A percentile compares a stretch with the other conserved stretches of the same genome.
Conservation (phyloP, 306 rosid genomes). For the Quercus bicolor region DNA sequence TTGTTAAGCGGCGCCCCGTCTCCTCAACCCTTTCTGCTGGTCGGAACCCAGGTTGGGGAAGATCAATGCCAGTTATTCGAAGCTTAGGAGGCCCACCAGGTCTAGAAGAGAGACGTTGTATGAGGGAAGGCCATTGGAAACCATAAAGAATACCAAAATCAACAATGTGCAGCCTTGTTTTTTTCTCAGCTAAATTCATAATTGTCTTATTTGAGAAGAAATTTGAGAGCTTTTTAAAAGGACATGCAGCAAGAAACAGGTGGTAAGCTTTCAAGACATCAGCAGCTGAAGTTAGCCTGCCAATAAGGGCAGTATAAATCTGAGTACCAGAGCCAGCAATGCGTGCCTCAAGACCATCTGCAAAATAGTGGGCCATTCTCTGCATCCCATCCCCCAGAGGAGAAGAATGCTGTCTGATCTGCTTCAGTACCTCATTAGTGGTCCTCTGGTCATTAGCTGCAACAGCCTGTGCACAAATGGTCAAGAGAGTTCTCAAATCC, state of each 20-base stretch:
- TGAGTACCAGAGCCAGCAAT: constrained; percentile 35
- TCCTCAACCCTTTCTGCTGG: constrained; percentile 38
- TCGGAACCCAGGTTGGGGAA: constrained; percentile 39
- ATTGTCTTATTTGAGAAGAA: constrained; percentile 36
- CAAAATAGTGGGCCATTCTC: constrained; percentile 35
- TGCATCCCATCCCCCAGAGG: constrained; percentile 35
- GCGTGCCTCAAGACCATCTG: constrained; percentile 43
- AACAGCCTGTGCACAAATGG: constrained; percentile 37
- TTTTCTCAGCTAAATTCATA: constrained; percentile 32
- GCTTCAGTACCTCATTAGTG: constrained; percentile 28
- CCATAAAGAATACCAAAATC: constrained; percentile 36
- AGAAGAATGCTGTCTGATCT: constrained; percentile 35
- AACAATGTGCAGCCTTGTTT: constrained; percentile 34
- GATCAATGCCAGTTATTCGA: constrained; percentile 38
- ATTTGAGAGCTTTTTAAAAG: constrained; percentile 30
- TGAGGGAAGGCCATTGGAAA: constrained; percentile 39
- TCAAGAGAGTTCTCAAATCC: constrained; percentile 38
- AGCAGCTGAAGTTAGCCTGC: constrained; percentile 36
- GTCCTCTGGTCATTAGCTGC: constrained; percentile 28
- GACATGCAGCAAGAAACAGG: constrained; percentile 33
- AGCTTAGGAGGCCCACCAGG: constrained; percentile 39
- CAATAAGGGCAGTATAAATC: constrained; percentile 28
- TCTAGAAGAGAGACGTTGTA: constrained; percentile 24
- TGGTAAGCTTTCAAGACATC: constrained; percentile 42
- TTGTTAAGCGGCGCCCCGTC: constrained; percentile 30